Base-by-base conservation (phyloP, 257 asterid genomes). In the Solanum virginianum region DNA sequence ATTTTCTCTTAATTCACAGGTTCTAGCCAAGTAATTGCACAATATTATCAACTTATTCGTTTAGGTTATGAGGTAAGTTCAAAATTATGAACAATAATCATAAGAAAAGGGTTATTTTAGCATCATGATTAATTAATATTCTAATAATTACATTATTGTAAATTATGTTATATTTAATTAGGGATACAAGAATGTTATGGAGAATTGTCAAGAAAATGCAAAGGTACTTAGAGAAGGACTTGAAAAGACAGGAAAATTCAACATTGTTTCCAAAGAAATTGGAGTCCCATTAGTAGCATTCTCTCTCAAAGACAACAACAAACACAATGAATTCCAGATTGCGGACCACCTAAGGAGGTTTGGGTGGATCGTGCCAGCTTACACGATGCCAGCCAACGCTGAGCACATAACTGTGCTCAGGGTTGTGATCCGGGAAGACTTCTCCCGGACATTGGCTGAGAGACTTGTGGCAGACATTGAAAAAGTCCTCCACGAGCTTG, bases 361-460 rank as follows among this genome's bases (percentile, higher is more conserved):
- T 10, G 88, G 88, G 22, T 86, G 88, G 88, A 86, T 86, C 10
- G 86, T 86, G 54, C 88, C 88, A 10, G 88, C 88, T 2, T 86
- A 86, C 82, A 86, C 88, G 16, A 86, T 86, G 88, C 88, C 88
- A 14, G 71, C 88, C 6, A 41, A 86, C 4, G 88, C 88, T 7
- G 59, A 86, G 32, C 88, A 86, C 32, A 53, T 86, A 4, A 86
- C 88, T 0, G 86, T 86, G 29, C 86, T 86, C 16, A 85, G 88
- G 13, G 86, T 86, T 39, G 88, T 83, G 8, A 49, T 86, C 3
- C 56, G 88, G 10, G 86, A 86, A 49, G 88, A 86, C 29, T 86
- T 86, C 45, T 86, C 88, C n/a, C 84, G 86, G 1, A 86, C 88
- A 4, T 15, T 86, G 6, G 86, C 86, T 1, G 88, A 86, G 84